Evolutionary conservation across 805 yeast species (phyloP).

Genomic region (Diddensiella transvaalensis): DNA sequence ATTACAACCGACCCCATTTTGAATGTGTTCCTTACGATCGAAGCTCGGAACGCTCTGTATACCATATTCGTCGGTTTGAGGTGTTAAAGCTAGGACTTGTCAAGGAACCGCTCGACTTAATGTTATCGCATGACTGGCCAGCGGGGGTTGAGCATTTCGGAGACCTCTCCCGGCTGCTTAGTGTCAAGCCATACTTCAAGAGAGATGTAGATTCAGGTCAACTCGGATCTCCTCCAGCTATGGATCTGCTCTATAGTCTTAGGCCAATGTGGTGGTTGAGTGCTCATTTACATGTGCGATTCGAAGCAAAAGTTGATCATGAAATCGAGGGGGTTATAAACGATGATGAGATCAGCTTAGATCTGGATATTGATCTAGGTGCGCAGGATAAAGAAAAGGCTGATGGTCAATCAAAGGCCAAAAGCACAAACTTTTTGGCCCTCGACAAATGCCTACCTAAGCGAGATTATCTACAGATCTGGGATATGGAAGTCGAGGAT

Average conservation of each 20-base stretch:
- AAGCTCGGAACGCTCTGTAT: slow-evolving; percentile 52
- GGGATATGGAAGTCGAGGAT: slow-evolving; percentile 39
- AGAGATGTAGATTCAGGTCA: slow-evolving; percentile 55
- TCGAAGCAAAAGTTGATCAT: slow-evolving; percentile 53
- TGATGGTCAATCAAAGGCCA: not conserved
- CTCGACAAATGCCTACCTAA: slow-evolving; percentile 79
- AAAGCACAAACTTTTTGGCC: slow-evolving; percentile 59
- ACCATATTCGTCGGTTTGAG: slow-evolving; percentile 68
- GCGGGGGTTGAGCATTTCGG: slow-evolving; percentile 69
- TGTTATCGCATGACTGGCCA: slow-evolving; percentile 95
- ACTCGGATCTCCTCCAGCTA: slow-evolving; percentile 71
- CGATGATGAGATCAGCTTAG: slow-evolving; percentile 23
- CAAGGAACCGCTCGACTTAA: slow-evolving; percentile 46
- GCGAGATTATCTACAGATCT: slow-evolving; percentile 50
- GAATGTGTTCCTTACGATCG: slow-evolving; percentile 49
- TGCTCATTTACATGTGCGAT: slow-evolving; percentile 82
- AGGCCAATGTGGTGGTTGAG: slow-evolving; percentile 78
- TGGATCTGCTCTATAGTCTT: slow-evolving; percentile 48
- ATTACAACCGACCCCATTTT: slow-evolving; percentile 41
- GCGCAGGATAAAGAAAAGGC: not conserved
- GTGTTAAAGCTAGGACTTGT: slow-evolving; percentile 50
- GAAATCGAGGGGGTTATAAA: slow-evolving; percentile 18
- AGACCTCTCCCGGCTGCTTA: slow-evolving; percentile 45
- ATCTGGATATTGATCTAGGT: slow-evolving; percentile 12
- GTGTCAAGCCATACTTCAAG: slow-evolving; percentile 62